These are phyloP conservation scores for Rhizomucor pusillus DNA, from an alignment of 371 early-diverging fungal genomes.

Conservation along the genomic window DNA sequence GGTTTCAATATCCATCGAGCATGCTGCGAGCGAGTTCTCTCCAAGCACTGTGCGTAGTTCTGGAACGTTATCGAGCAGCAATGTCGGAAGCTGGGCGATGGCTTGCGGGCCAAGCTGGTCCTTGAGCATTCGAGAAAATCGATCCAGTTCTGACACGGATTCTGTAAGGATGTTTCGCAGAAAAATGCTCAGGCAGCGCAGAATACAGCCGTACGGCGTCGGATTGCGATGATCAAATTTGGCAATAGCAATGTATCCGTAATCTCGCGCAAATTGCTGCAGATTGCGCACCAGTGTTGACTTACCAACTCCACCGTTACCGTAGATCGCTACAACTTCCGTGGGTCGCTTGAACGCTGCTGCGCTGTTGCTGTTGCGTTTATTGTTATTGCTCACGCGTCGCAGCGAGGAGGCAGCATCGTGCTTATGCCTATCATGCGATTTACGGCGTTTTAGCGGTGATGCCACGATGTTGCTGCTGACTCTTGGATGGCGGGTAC, in stretches of 20 bases:
- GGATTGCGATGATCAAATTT: constrained; percentile 46
- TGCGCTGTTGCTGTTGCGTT: constrained; percentile 3
- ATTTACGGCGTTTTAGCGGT: constrained; percentile 11
- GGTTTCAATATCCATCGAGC: constrained; percentile 22
- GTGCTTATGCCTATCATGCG: constrained; percentile 2
- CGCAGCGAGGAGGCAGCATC: not conserved
- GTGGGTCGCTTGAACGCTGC: constrained; percentile 25
- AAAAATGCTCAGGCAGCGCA: constrained; percentile 40
- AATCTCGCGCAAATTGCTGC: constrained; percentile 38
- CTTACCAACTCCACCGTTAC: constrained; percentile 42
- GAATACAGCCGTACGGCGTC: constrained; percentile 43
- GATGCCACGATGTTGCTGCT: constrained; percentile 10
- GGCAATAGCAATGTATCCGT: constrained; percentile 45
- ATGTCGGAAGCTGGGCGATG: constrained; percentile 29
- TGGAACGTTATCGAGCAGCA: constrained; percentile 42
- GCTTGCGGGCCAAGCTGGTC: constrained; percentile 35
- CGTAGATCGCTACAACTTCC: constrained; percentile 44
- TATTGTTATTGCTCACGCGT: constrained; percentile 9
- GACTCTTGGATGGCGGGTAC: constrained; percentile 10
- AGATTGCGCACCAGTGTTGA: constrained; percentile 37
- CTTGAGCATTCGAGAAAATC: constrained; percentile 34
- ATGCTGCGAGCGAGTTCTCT: constrained; percentile 6
- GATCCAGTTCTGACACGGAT: constrained; percentile 25
- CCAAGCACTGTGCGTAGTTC: constrained; percentile 31
- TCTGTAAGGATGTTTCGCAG: constrained; percentile 40